Evolutionary conservation across 2,329 filamentous ascomycete species (phyloP).

Genomic region (Venturia carpophila): DNA sequence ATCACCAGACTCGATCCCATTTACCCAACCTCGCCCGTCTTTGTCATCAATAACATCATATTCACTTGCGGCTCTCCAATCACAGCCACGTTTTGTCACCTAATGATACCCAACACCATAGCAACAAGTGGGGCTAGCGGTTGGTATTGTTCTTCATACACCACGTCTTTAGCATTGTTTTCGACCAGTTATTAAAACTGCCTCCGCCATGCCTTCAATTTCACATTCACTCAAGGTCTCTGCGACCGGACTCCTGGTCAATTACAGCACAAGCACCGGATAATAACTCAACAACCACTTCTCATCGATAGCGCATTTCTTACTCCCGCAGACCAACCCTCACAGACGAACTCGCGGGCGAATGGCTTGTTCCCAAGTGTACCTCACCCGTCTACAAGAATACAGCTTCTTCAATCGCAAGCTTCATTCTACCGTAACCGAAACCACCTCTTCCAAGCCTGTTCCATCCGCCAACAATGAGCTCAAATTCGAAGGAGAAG

Average conservation of each 20-base stretch:
- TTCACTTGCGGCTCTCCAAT: not conserved
- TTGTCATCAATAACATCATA: not conserved
- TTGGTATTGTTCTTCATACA: slow-evolving; percentile 11
- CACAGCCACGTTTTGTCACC: not conserved
- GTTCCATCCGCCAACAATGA: not conserved
- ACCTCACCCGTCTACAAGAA: not conserved
- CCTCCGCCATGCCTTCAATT: not conserved
- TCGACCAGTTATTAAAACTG: not conserved
- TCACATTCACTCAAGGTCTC: not conserved
- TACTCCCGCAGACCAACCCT: not conserved
- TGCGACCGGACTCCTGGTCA: not conserved
- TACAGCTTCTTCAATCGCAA: not conserved
- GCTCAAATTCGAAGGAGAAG: not conserved
- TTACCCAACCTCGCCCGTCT: not conserved
- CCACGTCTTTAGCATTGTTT: not conserved
- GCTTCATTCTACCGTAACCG: not conserved
- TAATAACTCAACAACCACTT: not conserved
- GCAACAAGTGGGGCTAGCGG: slow-evolving; percentile 8
- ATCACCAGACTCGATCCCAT: not conserved
- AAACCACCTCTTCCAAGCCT: not conserved
- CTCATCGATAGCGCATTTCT: slow-evolving; percentile 1
- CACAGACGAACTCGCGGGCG: not conserved
- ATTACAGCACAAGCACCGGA: not conserved
- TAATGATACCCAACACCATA: slow-evolving; percentile 7
- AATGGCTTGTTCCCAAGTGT: not conserved